Percentiles rank a stretch among this genome's conserved stretches.
phyloP scores from a whole-genome alignment of 306 rosid species.

The Phaseolus lunatus region DNA sequence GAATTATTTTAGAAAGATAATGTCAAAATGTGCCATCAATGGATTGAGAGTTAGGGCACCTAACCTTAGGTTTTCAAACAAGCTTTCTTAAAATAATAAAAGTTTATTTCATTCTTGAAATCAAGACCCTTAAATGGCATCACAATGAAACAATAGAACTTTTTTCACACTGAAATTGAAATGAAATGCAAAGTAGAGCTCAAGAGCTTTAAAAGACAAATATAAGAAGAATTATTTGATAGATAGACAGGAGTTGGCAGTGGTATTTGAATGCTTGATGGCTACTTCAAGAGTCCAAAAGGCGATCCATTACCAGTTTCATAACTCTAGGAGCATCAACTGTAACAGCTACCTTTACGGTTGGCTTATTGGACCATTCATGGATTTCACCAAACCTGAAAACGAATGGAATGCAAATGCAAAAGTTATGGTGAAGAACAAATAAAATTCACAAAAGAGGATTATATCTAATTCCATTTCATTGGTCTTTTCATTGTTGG shows the following conservation, averaged over 20 bases:
- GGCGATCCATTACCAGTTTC: conserved; percentile 81
- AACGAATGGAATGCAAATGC: conserved; percentile 13
- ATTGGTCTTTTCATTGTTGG: conserved; percentile 1
- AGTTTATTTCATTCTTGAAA: no score
- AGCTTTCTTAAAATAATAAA: no score
- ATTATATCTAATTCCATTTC: conserved; percentile 3
- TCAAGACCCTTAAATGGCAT: no score
- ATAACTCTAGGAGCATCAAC: conserved; percentile 76
- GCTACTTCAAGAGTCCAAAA: conserved; percentile 56
- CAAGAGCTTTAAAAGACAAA: conserved; percentile 27
- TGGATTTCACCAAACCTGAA: conserved; percentile 81
- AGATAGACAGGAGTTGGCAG: no score
- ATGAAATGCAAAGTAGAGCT: conserved; percentile 9
- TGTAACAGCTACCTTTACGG: conserved; percentile 92
- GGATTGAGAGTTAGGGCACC: no score
- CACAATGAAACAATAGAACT: background rate
- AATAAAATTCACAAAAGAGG: background rate
- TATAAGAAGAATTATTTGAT: background rate
- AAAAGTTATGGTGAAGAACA: conserved; percentile 8
- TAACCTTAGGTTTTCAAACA: no score
- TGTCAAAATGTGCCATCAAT: no score
- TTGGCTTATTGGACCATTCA: conserved; percentile 83
- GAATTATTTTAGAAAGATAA: background rate
- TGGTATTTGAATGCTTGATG: background rate
- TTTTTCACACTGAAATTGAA: conserved; percentile 12